Evolutionary conservation across 192 early-diverging fungal species (phyloP).

Genomic region (Coemansia furcata): DNA sequence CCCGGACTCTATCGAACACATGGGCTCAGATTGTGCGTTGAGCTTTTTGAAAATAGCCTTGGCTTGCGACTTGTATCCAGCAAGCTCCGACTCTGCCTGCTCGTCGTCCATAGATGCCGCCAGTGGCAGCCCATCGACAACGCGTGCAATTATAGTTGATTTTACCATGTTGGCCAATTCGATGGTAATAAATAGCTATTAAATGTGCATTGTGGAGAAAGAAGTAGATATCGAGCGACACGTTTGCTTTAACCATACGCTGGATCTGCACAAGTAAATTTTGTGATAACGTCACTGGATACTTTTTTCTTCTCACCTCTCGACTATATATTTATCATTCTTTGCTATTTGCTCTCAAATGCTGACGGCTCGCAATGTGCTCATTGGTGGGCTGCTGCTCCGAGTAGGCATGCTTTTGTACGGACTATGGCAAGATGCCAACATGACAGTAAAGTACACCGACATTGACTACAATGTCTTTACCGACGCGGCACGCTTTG

Average conservation of each 20-base stretch:
- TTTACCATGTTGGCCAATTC: conserved; percentile 70
- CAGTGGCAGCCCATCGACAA: conserved; percentile 89
- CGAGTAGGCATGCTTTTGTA: conserved; percentile 73
- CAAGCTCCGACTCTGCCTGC: conserved; percentile 74
- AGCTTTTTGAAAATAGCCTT: conserved; percentile 91
- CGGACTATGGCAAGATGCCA: conserved; percentile 84
- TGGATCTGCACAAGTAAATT: not conserved
- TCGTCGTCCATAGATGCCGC: conserved; percentile 96
- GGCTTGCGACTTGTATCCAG: conserved; percentile 91
- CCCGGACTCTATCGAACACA: conserved; percentile 94
- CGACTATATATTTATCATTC: not conserved
- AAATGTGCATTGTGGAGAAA: not conserved
- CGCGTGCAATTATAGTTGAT: conserved; percentile 90
- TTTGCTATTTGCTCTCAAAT: conserved; percentile 8
- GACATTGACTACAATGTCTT: conserved; percentile 98
- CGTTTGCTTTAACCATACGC: not conserved
- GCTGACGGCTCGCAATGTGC: conserved; percentile 32
- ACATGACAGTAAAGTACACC: conserved; percentile 93
- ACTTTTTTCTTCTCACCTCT: not conserved
- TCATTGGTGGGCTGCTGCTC: conserved; percentile 50
- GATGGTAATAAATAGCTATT: not conserved
- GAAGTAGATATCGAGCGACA: not conserved
- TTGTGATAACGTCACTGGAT: not conserved
- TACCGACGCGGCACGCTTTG: conserved; percentile 85
- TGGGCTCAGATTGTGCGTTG: conserved; percentile 76